Percentiles rank a stretch among this genome's conserved stretches.
Evolutionary conservation across 1,284 basidiomycete genomes (phyloP).

Genomic region (Ustilago esculenta): DNA sequence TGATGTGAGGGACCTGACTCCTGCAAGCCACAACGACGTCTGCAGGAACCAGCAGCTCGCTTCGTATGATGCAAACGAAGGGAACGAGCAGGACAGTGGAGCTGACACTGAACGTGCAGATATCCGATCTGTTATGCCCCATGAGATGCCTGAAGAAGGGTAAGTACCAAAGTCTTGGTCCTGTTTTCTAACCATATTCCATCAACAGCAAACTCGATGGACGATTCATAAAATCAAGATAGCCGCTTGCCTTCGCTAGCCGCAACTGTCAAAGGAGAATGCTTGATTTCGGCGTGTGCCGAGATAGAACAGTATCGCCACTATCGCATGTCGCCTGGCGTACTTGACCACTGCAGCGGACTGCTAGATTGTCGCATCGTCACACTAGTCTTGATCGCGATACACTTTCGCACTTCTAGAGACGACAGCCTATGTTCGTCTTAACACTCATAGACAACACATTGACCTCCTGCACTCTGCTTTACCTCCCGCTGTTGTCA

Average conservation of each 20-base stretch:
- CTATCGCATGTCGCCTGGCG: too few relatives aligned
- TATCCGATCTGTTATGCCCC: conserved; percentile 78
- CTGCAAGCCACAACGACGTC: conserved; percentile 23
- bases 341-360: too few relatives aligned
- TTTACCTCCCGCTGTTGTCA: conserved; percentile 1
- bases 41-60: conserved; percentile 2
- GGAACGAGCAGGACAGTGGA: not conserved
- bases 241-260: conserved; percentile 4
- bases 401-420: too few relatives aligned
- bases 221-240: conserved; percentile 7
- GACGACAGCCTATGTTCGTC: too few relatives aligned
- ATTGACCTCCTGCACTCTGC: conserved; percentile 22
- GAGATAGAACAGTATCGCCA: too few relatives aligned
- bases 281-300: conserved; percentile 9
- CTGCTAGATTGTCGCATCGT: too few relatives aligned
- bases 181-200: conserved; percentile 1
- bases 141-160: conserved; percentile 99
- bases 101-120: conserved; percentile 5
- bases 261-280: conserved; percentile 10
- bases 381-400: too few relatives aligned
- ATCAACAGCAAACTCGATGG: not conserved
- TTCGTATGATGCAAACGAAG: conserved; percentile 1
- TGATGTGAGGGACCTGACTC: conserved; percentile 33
- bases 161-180: conserved; percentile 72
- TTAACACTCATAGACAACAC: conserved; percentile 10